Conservation (phyloP, 768 basidiomycete genomes). For the Pleurotus platypus region DNA sequence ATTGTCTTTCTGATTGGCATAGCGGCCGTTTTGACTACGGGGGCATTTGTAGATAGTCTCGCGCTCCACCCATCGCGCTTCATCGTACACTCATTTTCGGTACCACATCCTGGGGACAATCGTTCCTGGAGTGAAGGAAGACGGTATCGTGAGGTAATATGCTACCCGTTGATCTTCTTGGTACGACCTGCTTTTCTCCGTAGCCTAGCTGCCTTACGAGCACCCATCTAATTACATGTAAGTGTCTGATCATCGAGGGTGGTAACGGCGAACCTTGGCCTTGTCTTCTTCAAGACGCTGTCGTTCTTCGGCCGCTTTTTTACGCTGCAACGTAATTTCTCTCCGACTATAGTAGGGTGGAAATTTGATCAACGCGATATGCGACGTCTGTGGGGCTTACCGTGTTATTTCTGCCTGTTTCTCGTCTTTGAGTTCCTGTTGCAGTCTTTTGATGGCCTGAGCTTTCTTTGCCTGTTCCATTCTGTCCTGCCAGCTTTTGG, state of each 20-base stretch:
- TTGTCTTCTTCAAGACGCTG: slow-evolving; percentile 63
- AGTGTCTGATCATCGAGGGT: not conserved
- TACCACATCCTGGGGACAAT: too few species aligned
- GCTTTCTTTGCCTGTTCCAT: slow-evolving; percentile 67
- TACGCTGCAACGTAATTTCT: slow-evolving; percentile 68
- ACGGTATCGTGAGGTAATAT: not conserved
- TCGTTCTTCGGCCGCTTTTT: slow-evolving; percentile 70
- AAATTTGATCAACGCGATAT: not conserved
- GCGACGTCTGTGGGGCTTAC: slow-evolving; percentile 27
- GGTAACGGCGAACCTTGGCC: slow-evolving; percentile 41
- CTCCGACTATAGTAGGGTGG: slow-evolving; percentile 42
- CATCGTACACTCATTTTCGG: too few species aligned
- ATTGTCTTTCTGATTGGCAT: too few species aligned
- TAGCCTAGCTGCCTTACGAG: slow-evolving; percentile 69
- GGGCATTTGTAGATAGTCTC: too few species aligned
- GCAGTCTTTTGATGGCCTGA: slow-evolving; percentile 68
- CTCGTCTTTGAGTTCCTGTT: slow-evolving; percentile 73
- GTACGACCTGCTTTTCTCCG: slow-evolving; percentile 70
- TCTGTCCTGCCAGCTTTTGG: slow-evolving; percentile 63
- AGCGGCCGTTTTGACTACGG: too few species aligned
- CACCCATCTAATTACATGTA: slow-evolving; percentile 55
- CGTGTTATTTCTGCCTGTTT: slow-evolving; percentile 64
- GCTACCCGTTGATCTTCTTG: slow-evolving; percentile 78
- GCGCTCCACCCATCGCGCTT: too few species aligned
- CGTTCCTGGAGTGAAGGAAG: slow-evolving; percentile 6